phyloP scores from a whole-genome alignment of 179 eudicot genomes.

The Beta corolliflora region DNA sequence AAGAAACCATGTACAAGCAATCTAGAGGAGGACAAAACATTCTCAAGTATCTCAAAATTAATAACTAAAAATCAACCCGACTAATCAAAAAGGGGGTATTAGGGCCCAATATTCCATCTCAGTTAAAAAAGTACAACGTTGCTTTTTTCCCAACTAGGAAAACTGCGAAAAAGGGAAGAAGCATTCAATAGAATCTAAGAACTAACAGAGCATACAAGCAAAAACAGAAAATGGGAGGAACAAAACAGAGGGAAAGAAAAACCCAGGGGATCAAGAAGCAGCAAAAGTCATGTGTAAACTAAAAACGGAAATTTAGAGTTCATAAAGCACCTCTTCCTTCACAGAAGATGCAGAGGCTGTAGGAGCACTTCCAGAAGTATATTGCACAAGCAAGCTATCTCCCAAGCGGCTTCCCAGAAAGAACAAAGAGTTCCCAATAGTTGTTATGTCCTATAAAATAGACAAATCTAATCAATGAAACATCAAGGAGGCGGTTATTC shows the following conservation, averaged over 20 bases:
- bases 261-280: neutral
- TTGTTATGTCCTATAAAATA: conserved; percentile 63
- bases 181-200: neutral
- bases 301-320: conserved; percentile 6
- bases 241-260: neutral
- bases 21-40: neutral
- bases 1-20: neutral
- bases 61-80: neutral
- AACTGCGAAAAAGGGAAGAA: neutral
- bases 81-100: neutral
- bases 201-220: neutral
- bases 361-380: conserved; percentile 63
- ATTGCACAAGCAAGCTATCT: conserved; percentile 96
- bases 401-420: conserved; percentile 96
- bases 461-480: neutral
- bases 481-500: neutral
- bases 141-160: neutral
- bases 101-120: neutral
- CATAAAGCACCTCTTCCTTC: conserved; percentile 81
- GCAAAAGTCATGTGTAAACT: neutral
- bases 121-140: neutral
- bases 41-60: neutral
- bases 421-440: conserved; percentile 81
- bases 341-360: conserved; percentile 47
- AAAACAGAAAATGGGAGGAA: neutral